Percentiles rank a stretch among this genome's conserved stretches.
phyloP scores from a whole-genome alignment of 441 rosid genomes.

The Gossypium trilobum region DNA sequence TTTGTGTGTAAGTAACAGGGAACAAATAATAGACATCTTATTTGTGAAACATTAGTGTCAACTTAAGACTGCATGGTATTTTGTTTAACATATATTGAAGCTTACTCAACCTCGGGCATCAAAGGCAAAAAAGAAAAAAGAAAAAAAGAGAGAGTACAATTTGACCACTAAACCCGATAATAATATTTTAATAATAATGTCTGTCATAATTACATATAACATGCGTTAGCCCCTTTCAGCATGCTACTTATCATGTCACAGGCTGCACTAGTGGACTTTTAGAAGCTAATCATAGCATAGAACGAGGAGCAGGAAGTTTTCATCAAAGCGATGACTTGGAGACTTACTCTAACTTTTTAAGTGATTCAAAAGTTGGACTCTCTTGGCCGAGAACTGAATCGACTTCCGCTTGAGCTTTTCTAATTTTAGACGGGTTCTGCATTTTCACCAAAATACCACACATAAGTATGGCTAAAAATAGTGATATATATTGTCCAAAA shows the following conservation, averaged over 20 bases:
- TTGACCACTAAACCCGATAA: background rate
- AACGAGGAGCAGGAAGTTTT: background rate
- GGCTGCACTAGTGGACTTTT: background rate
- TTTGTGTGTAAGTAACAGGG: background rate
- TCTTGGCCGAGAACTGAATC: constrained; percentile 61
- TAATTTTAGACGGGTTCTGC: constrained; percentile 73
- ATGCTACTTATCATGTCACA: background rate
- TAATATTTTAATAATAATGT: background rate
- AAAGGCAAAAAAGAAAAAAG: background rate
- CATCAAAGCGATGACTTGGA: background rate
- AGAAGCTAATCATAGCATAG: background rate
- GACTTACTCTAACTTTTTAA: constrained; percentile 70
- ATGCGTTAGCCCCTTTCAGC: background rate
- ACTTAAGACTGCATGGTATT: background rate
- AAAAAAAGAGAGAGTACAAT: background rate
- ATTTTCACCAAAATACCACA: constrained; percentile 11
- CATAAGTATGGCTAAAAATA: constrained; percentile 6
- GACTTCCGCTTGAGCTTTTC: constrained; percentile 78
- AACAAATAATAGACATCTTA: background rate
- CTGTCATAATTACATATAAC: background rate
- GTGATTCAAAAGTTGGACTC: constrained; percentile 52
- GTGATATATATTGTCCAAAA: background rate
- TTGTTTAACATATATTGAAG: background rate
- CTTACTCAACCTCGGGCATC: background rate
- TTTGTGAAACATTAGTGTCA: background rate